Conservation (phyloP, 352 stramenopile genomes). For the Phytophthora capsici region DNA sequence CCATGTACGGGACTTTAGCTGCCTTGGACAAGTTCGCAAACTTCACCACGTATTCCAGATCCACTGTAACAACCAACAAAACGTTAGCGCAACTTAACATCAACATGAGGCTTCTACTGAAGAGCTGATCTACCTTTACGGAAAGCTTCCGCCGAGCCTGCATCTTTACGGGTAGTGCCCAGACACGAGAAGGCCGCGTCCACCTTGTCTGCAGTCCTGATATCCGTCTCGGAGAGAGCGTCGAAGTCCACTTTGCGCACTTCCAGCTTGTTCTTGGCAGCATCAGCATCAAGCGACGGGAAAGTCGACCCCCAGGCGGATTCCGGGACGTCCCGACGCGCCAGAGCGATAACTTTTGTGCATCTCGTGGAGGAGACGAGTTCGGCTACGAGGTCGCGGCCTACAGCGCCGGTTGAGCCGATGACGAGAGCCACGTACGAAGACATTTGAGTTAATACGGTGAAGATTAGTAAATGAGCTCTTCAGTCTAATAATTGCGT, state of each 20-base stretch:
- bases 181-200: conserved; percentile 77
- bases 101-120: not conserved
- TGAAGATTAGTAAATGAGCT: conserved; percentile 21
- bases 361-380: conserved; percentile 69
- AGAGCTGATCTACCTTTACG: conserved; percentile 56
- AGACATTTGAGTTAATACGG: conserved; percentile 8
- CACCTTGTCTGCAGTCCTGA: conserved; percentile 51
- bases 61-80: conserved; percentile 44
- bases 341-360: conserved; percentile 71
- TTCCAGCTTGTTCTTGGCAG: conserved; percentile 62
- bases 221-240: conserved; percentile 38
- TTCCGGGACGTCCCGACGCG: conserved; percentile 65
- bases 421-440: conserved; percentile 76
- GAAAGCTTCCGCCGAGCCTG: conserved; percentile 70
- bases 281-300: conserved; percentile 46
- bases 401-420: conserved; percentile 75
- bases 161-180: conserved; percentile 74
- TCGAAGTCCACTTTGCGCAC: conserved; percentile 71
- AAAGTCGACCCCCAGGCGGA: conserved; percentile 55
- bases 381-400: conserved; percentile 72
- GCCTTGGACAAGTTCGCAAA: conserved; percentile 61
- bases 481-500: not conserved
- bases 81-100: conserved; percentile 12
- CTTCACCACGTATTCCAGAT: conserved; percentile 72
- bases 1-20: conserved; percentile 61